Evolutionary conservation across 2,329 filamentous ascomycete species (phyloP).

Genomic region (Talaromyces sp.): DNA sequence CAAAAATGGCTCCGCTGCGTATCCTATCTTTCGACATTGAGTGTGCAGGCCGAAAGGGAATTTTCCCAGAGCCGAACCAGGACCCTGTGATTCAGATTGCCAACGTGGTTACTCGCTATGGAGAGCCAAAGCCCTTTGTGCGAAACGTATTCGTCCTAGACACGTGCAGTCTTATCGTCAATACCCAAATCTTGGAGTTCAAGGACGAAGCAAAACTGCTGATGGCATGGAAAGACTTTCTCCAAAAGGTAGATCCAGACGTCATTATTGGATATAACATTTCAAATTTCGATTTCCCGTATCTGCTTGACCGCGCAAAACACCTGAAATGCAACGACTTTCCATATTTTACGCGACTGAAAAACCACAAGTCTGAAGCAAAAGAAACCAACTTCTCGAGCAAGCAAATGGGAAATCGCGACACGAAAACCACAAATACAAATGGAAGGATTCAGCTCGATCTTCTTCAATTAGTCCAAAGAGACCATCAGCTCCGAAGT

Average conservation of each 20-base stretch:
- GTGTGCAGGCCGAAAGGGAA: constrained; percentile 92
- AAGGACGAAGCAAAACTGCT: constrained; percentile 81
- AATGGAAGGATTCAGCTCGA: constrained; percentile 91
- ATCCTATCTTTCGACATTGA: constrained; percentile 98
- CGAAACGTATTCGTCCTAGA: constrained; percentile 95
- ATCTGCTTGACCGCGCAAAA: constrained; percentile 80
- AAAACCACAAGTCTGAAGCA: constrained; percentile 62
- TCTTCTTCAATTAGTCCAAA: constrained; percentile 86
- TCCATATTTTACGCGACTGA: constrained; percentile 80
- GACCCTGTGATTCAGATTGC: constrained; percentile 98
- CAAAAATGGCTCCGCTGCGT: constrained; percentile 91
- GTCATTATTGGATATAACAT: constrained; percentile 99
- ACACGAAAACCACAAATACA: constrained; percentile 90
- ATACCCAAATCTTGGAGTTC: constrained; percentile 85
- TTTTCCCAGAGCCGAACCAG: constrained; percentile 87
- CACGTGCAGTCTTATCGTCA: constrained; percentile 86
- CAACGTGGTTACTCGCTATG: constrained; percentile 89
- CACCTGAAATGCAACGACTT: constrained; percentile 76
- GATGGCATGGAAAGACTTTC: constrained; percentile 83
- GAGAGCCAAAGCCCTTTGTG: constrained; percentile 92
- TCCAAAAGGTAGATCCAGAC: constrained; percentile 87
- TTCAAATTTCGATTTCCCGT: constrained; percentile 96
- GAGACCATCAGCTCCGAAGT: constrained; percentile 90
- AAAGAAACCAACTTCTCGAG: constrained; percentile 86
- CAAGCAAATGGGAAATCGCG: constrained; percentile 96